Base-by-base conservation (phyloP, 2,329 filamentous ascomycete genomes). In the Trichophyton simii region DNA sequence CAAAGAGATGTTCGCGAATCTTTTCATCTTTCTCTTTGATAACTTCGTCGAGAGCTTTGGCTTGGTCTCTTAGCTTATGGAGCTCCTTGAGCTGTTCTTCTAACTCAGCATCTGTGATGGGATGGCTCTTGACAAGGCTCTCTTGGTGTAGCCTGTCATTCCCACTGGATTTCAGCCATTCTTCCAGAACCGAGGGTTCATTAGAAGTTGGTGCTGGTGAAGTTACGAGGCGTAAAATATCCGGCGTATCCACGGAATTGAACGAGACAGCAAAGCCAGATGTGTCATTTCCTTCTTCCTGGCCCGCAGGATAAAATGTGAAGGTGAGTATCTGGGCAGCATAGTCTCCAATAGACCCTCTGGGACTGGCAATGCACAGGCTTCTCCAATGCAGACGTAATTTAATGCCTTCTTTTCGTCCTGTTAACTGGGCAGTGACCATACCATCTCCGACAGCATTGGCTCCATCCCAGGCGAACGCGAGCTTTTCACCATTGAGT, bases 241-340 rank as follows among this genome's bases (percentile, higher is more conserved):
- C 61, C 7, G 70, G 68, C 8, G 64, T 59, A 3, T 65, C 67
- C 41, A 65, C 63, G 13, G 70, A 67, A 57, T 67, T 69, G 59
- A 71, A 71, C 0, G 70, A 72, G 44, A 70, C 64, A 1, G 70
- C 68, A 62, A 72, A 72, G n/a, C 71, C 71, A n/a, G 69, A 67
- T n/a, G 61, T 54, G n/a, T 64, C 62, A 48, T 67, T 66, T 31
- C 67, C 64, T 44, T 64, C 61, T 31, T 57, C 58, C 22, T 66
- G 60, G 46, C 63, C 66, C 28, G 60, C 60, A 25, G 66, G 64
- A 48, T 68, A 61, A 22, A 71, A 67, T 2, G 65, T 66, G 58
- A 72, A 64, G 13, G 68, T 68, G 44, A 72, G 64, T 22, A 72
- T 64, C 46, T 69, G 69, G 36, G 66, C 68, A 59, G 68, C 63